Base-by-base conservation (phyloP, 495 filamentous ascomycete species). In the Amniculicola lignicola region DNA sequence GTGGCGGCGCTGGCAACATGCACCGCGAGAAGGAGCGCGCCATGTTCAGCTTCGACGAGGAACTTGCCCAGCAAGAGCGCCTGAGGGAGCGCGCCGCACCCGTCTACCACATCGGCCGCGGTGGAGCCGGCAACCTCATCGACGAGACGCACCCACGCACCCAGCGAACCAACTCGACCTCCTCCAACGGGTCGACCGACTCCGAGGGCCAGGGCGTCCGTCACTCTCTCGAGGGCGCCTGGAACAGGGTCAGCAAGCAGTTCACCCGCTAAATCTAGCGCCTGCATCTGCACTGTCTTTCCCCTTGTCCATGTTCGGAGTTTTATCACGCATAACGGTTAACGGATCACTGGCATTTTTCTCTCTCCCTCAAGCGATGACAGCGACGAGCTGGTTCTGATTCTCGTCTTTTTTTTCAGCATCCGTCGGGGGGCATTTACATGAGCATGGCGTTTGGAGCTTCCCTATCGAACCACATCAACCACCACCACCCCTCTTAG, bases 31-130 rank as follows among this genome's bases (percentile, higher is more conserved):
- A 81, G 66, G 82, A 86, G 62, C 83, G 86, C 38, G 79, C 87
- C 58, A 82, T 89, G 63, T 87, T 96, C 76, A 85, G 81, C 55
- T 93, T 96, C 74, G 89, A 95, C 72, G 92, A 96, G 77, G 92
- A 96, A 69, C 82, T 92, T 54, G 79, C 85, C 62, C 76, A 76
- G 43, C 76, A 81, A 66, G 74, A 84, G 56, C 85, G 85, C 56
- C 69, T 80, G 56, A 77, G 79, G 61, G 79, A 76, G 66, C 57
- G 69, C n/a, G 56, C 63, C 7, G 82, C 81, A 4, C 82, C 83
- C 21, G 79, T 89, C 39, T 89, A 83, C 74, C 84, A 93, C 66
- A 85, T 93, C 48, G 93, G 93, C 36, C 82, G 91, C 27, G 93
- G 93, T 35, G 93, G 93, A 44, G 86, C 86, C 28, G 93, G 90